phyloP scores from a whole-genome alignment of 2,329 filamentous ascomycete species.

The Fusarium sp. region DNA sequence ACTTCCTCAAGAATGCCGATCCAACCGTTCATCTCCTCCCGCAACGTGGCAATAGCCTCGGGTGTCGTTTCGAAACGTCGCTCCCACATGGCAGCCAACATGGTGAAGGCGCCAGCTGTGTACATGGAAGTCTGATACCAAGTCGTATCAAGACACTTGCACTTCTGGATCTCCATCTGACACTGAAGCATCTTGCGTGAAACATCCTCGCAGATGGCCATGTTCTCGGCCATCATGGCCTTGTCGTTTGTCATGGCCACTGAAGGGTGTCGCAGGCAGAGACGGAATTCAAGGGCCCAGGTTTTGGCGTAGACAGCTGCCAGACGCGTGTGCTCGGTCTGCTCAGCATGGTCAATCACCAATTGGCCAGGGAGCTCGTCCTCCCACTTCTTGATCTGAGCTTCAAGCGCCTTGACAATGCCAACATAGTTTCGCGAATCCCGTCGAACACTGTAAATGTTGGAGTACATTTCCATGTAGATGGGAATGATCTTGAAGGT shows the following conservation, averaged over 20 bases:
- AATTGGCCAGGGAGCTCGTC: slow-evolving; percentile 73
- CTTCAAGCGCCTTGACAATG: slow-evolving; percentile 74
- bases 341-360: slow-evolving; percentile 58
- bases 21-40: slow-evolving; percentile 77
- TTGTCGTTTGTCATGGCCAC: slow-evolving; percentile 67
- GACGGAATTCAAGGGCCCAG: slow-evolving; percentile 68
- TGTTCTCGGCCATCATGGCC: slow-evolving; percentile 70
- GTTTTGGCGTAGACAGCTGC: slow-evolving; percentile 67
- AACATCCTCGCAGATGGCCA: slow-evolving; percentile 74
- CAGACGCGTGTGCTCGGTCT: slow-evolving; percentile 59
- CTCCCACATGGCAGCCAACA: slow-evolving; percentile 76
- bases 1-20: slow-evolving; percentile 75
- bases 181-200: slow-evolving; percentile 73
- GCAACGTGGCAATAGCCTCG: slow-evolving; percentile 70
- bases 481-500: slow-evolving; percentile 74
- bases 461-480: slow-evolving; percentile 79
- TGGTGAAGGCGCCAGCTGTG: slow-evolving; percentile 78
- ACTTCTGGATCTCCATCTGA: slow-evolving; percentile 69
- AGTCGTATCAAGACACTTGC: slow-evolving; percentile 80
- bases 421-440: slow-evolving; percentile 73
- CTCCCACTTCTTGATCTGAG: slow-evolving; percentile 72
- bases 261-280: slow-evolving; percentile 72
- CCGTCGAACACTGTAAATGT: slow-evolving; percentile 78
- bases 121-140: slow-evolving; percentile 82
- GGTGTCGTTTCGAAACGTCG: slow-evolving; percentile 70